Evolutionary conservation across 306 rosid species (phyloP).

Genomic region (Lathyrus tuberosus): DNA sequence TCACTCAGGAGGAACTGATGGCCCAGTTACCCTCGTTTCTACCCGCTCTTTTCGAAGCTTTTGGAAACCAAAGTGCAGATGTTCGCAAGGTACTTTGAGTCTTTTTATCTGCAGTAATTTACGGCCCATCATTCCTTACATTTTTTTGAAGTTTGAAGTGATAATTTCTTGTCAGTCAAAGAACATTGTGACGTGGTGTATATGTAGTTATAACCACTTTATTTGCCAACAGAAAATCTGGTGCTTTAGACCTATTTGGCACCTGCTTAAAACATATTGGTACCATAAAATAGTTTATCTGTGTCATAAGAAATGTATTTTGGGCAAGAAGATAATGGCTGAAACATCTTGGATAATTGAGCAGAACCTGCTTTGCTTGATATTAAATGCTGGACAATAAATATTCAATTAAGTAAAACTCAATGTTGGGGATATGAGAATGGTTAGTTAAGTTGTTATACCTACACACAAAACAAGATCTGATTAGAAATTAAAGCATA

Average conservation of each 20-base stretch:
- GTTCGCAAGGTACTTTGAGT: slow-evolving; percentile 83
- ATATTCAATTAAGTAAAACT: too few species aligned
- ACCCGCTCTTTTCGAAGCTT: slow-evolving; percentile 95
- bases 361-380: neutral
- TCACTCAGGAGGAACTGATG: slow-evolving; percentile 91
- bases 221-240: neutral
- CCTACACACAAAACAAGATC: too few species aligned
- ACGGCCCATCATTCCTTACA: slow-evolving; percentile 5
- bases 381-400: neutral
- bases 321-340: neutral
- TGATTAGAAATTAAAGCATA: too few species aligned
- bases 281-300: slow-evolving; percentile 19
- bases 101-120: slow-evolving; percentile 31
- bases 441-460: too few species aligned
- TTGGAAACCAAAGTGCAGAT: slow-evolving; percentile 97
- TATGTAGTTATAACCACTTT: slow-evolving; percentile 5
- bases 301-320: neutral
- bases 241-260: slow-evolving; percentile 28
- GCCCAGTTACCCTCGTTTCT: slow-evolving; percentile 85
- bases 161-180: slow-evolving; percentile 9
- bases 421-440: too few species aligned
- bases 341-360: slow-evolving; percentile 22
- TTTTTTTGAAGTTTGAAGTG: slow-evolving; percentile 5
- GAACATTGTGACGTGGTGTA: slow-evolving; percentile 5
- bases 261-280: slow-evolving; percentile 4